These are phyloP conservation scores for Aegilops umbellulata DNA, from an alignment of 176 grass and related monocot genomes.

Conservation along the genomic window DNA sequence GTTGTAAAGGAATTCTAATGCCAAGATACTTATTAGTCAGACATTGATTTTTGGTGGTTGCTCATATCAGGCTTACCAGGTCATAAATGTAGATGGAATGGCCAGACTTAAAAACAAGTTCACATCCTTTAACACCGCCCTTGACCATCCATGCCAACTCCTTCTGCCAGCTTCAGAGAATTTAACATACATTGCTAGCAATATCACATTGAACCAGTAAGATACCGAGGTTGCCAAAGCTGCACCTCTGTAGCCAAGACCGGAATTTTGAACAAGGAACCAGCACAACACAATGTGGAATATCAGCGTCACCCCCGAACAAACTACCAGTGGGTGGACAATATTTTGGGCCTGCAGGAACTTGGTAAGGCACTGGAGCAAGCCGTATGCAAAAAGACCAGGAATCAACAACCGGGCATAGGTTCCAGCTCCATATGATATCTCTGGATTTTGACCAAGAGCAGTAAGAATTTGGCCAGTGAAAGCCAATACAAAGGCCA, in stretches of 20 bases:
- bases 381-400: constrained; percentile 80
- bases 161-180: constrained; percentile 58
- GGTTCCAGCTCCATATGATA: constrained; percentile 65
- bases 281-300: constrained; percentile 67
- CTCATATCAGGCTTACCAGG: constrained; percentile 55
- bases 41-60: background rate
- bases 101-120: constrained; percentile 70
- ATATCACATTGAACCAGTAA: constrained; percentile 71
- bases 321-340: constrained; percentile 62
- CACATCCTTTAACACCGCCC: constrained; percentile 53
- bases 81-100: constrained; percentile 89
- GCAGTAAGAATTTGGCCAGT: constrained; percentile 54
- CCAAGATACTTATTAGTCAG: background rate
- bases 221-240: constrained; percentile 72
- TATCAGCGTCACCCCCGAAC: constrained; percentile 60
- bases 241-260: constrained; percentile 61
- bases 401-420: constrained; percentile 74
- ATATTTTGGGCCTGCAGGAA: constrained; percentile 88
- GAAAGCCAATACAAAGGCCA: constrained; percentile 65
- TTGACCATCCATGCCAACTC: constrained; percentile 59
- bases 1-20: background rate
- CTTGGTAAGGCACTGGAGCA: constrained; percentile 83
- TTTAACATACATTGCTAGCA: constrained; percentile 72
- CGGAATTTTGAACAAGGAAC: constrained; percentile 53
- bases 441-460: constrained; percentile 84